Percentiles rank a stretch among this genome's conserved stretches.
phyloP scores from a whole-genome alignment of 257 asterid species.

The Euphrasia confusa region DNA sequence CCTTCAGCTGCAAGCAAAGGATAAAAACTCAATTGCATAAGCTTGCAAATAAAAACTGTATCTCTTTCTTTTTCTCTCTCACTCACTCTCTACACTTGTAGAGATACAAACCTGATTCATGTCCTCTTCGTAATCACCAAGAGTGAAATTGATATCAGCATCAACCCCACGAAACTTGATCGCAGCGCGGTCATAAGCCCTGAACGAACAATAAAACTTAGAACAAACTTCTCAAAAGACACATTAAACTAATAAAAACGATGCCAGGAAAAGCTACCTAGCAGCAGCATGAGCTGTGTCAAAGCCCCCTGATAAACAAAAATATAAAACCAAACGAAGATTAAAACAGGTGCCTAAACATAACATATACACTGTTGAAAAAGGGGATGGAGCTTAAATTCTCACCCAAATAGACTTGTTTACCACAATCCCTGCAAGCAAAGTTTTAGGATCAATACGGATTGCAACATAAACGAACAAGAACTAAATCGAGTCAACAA shows the following conservation, averaged over 20 bases:
- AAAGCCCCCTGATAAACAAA: constrained; percentile 69
- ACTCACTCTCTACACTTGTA: no score
- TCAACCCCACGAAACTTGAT: constrained; percentile 84
- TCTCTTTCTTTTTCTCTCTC: not conserved
- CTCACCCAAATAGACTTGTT: constrained; percentile 90
- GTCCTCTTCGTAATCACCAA: constrained; percentile 67
- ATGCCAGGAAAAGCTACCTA: constrained; percentile 40
- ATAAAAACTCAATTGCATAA: constrained; percentile 12
- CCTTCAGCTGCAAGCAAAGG: constrained; percentile 42
- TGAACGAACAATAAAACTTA: constrained; percentile 27
- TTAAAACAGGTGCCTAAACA: not conserved
- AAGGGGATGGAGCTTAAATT: not conserved
- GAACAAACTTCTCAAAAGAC: constrained; percentile 5
- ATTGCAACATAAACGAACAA: not conserved
- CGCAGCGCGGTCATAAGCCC: constrained; percentile 88
- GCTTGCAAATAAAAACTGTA: not conserved
- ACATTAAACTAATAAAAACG: constrained; percentile 15
- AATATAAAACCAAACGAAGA: not conserved
- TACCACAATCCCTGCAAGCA: constrained; percentile 90
- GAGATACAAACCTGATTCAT: constrained; percentile 50
- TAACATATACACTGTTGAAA: not conserved
- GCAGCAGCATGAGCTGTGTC: constrained; percentile 98
- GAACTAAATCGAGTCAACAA: not conserved
- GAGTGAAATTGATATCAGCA: constrained; percentile 73
- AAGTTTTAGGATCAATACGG: constrained; percentile 25